phyloP scores from a whole-genome alignment of 495 filamentous ascomycete genomes.

The Penicillium arizonense region DNA sequence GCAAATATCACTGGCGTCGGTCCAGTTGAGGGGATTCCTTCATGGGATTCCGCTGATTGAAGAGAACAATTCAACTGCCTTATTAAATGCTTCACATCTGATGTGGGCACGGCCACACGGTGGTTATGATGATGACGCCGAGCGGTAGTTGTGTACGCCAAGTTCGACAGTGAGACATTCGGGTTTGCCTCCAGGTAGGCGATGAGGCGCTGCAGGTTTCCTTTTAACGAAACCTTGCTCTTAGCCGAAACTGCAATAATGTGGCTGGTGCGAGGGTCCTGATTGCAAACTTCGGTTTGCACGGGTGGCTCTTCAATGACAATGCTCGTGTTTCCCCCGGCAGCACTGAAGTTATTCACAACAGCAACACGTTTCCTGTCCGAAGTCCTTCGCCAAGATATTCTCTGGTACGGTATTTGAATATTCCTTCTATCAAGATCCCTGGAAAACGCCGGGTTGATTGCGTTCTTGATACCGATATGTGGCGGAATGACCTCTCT shows the following conservation, averaged over 20 bases:
- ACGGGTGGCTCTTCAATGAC: conserved; percentile 24
- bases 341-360: conserved; percentile 37
- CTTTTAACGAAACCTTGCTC: conserved; percentile 26
- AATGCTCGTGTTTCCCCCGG: conserved; percentile 31
- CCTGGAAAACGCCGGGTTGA: conserved; percentile 31
- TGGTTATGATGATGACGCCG: conserved; percentile 66
- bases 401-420: conserved; percentile 23
- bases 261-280: conserved; percentile 2
- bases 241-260: conserved; percentile 34
- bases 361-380: not conserved
- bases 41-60: not conserved
- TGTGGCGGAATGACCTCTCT: conserved; percentile 36
- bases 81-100: not conserved
- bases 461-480: conserved; percentile 41
- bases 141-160: conserved; percentile 73
- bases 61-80: not conserved
- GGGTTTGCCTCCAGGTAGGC: conserved; percentile 52
- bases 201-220: conserved; percentile 23
- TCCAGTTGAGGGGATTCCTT: too few species aligned
- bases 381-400: too few species aligned
- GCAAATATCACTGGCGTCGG: conserved; percentile 47
- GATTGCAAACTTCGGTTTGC: too few species aligned
- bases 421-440: conserved; percentile 28
- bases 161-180: conserved; percentile 40
- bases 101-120: conserved; percentile 29